Base-by-base conservation (phyloP, 140 eudicot species). In the Stevia rebaudiana region DNA sequence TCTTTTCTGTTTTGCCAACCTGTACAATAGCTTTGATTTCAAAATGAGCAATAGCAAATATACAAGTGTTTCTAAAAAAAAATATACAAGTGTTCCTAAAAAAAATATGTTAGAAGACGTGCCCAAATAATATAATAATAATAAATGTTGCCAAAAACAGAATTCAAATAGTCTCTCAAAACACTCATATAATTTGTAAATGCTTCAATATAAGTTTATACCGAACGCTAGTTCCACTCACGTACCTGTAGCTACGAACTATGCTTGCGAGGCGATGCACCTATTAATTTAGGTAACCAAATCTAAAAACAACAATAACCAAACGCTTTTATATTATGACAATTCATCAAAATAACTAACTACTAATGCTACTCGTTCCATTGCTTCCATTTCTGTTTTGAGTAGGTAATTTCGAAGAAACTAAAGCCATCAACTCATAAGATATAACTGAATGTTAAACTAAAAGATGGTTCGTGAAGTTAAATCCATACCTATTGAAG, bases 401-500 rank as follows among this genome's bases (percentile, higher is more conserved):
- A 59, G 25, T 37, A 25, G 47, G 42, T 24, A 50, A 43, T 48
- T 48, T 40, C 48, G 35, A 42, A 53, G 65, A 36, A 44, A 25
- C 62, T 46, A 65, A 70, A 28, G 21, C 42, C 53, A 30, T 13
- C 48, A 15, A 31, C 6, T 17, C 37, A 0, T 61, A 49, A 30
- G 47, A 43, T 8, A 33, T 39, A 72, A 51, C 37, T 63, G 65
- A 28, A 72, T 41, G 68, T 58, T 49, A 67, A 74, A 67, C 79
- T 40, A 49, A 48, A 73, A 40, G 70, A 67, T 67, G 67, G 60
- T 73, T 73, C 11, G 21, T 17, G 17, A 72, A 72, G 36, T 72
- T 53, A 40, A 66, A 48, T 24, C 37, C 78, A 24, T 35, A 65
- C 73, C 74, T 74, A 59, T 48, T 28, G 28, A 60, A 68, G 70